Conservation (phyloP, 768 basidiomycete genomes). For the Calocybe indica region DNA sequence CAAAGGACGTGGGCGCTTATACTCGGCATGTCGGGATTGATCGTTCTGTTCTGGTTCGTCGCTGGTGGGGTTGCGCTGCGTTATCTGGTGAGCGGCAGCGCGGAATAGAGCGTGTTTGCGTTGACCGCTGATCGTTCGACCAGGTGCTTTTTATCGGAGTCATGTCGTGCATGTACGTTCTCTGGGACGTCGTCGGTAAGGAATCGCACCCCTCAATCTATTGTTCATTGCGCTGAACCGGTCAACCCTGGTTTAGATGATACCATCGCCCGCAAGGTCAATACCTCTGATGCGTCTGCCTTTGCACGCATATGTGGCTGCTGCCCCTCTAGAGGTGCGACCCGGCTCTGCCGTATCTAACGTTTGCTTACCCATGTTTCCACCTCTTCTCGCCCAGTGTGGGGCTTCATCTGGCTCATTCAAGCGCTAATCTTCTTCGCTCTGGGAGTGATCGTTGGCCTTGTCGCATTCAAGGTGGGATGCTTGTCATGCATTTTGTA, state of each 20-base stretch:
- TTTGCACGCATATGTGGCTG: slow-evolving; percentile 85
- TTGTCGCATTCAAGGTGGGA: slow-evolving; percentile 75
- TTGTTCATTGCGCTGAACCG: neutral
- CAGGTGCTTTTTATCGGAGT: slow-evolving; percentile 78
- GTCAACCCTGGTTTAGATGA: slow-evolving; percentile 46
- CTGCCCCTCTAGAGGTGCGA: slow-evolving; percentile 70
- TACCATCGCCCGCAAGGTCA: slow-evolving; percentile 78
- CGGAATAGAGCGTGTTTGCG: neutral
- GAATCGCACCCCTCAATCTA: slow-evolving; percentile 1
- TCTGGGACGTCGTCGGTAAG: slow-evolving; percentile 84
- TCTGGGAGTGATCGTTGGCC: slow-evolving; percentile 68
- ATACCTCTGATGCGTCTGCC: slow-evolving; percentile 80
- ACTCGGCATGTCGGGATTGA: slow-evolving; percentile 71
- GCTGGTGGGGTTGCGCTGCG: slow-evolving; percentile 68
- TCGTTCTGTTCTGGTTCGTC: slow-evolving; percentile 83
- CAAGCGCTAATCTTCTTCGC: slow-evolving; percentile 71
- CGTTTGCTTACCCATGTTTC: neutral
- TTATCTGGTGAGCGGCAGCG: slow-evolving; percentile 49
- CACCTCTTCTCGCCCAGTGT: slow-evolving; percentile 40
- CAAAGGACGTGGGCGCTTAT: slow-evolving; percentile 74
- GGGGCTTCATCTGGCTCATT: slow-evolving; percentile 88
- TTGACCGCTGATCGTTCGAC: neutral
- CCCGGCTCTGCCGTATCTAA: neutral
- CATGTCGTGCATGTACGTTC: slow-evolving; percentile 83
- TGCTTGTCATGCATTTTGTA: neutral